A percentile compares a stretch with the other conserved stretches of the same genome.
Conservation (phyloP, 805 yeast genomes). For the Saccharomycopsis fodiens region DNA sequence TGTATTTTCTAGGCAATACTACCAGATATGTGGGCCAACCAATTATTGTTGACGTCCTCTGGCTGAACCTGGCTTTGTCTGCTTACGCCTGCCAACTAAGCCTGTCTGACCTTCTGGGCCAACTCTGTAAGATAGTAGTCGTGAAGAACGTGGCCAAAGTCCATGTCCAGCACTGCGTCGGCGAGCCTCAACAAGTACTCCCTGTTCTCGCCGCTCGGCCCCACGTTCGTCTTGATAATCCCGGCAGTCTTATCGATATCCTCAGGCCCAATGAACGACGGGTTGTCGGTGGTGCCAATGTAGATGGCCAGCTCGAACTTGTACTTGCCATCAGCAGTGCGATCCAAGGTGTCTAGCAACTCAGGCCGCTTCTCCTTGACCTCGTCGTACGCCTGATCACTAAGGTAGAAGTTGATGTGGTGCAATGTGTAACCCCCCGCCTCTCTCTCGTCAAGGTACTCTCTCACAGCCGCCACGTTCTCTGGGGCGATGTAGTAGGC, state of each 20-base stretch:
- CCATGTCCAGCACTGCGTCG: constrained; percentile 34
- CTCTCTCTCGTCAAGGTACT: constrained; percentile 73
- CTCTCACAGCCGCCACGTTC: constrained; percentile 50
- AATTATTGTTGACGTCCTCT: too few species aligned
- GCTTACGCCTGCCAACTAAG: too few species aligned
- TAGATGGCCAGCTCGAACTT: constrained; percentile 57
- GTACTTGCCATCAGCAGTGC: constrained; percentile 30
- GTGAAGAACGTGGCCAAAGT: constrained; percentile 26
- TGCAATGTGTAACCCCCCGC: constrained; percentile 82
- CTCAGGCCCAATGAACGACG: constrained; percentile 84
- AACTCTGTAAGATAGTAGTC: constrained; percentile 39
- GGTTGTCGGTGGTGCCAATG: constrained; percentile 76
- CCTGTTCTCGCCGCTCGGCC: constrained; percentile 77
- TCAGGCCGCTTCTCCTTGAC: neutral
- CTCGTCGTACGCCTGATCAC: neutral
- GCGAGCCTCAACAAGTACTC: constrained; percentile 60
- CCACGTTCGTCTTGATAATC: constrained; percentile 47
- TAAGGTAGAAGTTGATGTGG: constrained; percentile 42
- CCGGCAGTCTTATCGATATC: constrained; percentile 47
- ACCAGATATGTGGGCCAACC: too few species aligned
- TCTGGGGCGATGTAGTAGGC: constrained; percentile 74
- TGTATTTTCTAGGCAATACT: too few species aligned
- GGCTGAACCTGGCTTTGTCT: too few species aligned
- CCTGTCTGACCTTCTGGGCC: constrained; percentile 25
- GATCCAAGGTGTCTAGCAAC: constrained; percentile 31